Conservation (phyloP, 495 filamentous ascomycete genomes). For the Penicillium paradoxum region DNA sequence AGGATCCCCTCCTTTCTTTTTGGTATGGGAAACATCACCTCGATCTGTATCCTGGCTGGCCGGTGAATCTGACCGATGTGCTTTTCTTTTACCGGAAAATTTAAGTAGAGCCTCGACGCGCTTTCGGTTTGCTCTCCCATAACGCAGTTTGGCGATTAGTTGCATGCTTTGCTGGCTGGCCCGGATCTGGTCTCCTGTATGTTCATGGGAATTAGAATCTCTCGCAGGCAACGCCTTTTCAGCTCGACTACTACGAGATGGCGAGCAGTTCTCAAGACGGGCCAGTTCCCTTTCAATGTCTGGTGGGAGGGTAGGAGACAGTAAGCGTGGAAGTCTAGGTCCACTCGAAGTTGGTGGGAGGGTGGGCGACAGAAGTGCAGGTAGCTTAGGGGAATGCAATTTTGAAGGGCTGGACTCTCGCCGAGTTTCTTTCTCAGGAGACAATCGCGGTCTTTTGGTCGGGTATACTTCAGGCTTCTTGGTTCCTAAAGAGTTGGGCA, state of each 20-base stretch:
- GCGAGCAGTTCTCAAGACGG: conserved; percentile 23
- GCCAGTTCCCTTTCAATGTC: conserved; percentile 47
- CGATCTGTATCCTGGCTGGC: conserved; percentile 19
- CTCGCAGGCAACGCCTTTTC: conserved; percentile 5
- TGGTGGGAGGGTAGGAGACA: conserved; percentile 46
- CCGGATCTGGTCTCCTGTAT: background rate
- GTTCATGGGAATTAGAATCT: conserved; percentile 7
- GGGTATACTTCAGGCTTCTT: conserved; percentile 18
- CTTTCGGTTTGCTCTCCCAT: conserved; percentile 39
- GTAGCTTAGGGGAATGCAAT: conserved; percentile 26
- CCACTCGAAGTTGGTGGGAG: conserved; percentile 34
- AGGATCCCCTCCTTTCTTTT: conserved; percentile 11
- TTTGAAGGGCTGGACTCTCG: conserved; percentile 17
- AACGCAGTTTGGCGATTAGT: conserved; percentile 35
- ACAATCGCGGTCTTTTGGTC: conserved; percentile 32
- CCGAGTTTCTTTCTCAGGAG: conserved; percentile 22
- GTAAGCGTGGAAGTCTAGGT: conserved; percentile 34
- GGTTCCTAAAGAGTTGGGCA: conserved; percentile 8
- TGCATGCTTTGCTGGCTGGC: conserved; percentile 7
- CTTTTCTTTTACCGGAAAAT: conserved; percentile 40
- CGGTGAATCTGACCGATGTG: conserved; percentile 22
- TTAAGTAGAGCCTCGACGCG: conserved; percentile 43
- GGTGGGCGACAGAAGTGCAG: conserved; percentile 40
- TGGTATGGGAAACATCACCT: conserved; percentile 18
- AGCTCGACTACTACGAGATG: conserved; percentile 8